Evolutionary conservation across 176 grass and related monocot species (phyloP).

Genomic region (Raddia distichophylla): DNA sequence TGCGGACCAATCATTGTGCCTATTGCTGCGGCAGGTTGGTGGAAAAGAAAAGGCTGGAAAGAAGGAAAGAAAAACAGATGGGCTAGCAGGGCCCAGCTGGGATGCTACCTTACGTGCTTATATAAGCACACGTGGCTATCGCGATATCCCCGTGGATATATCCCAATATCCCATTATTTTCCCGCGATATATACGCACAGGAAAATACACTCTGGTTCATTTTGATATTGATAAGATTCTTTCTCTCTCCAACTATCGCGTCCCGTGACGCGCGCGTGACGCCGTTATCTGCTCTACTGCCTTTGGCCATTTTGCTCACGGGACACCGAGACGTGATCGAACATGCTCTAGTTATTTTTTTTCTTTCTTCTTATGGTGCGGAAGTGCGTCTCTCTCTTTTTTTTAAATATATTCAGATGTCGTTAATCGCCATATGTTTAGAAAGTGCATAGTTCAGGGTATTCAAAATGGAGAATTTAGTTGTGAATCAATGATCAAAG

Average conservation of each 20-base stretch:
- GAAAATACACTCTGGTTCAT: constrained; percentile 20
- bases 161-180: constrained; percentile 4
- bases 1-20: constrained; percentile 34
- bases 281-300: background rate
- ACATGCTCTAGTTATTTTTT: background rate
- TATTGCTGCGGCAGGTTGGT: constrained; percentile 7
- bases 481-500: too few relatives aligned
- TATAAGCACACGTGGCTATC: constrained; percentile 42
- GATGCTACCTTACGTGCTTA: constrained; percentile 30
- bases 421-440: too few relatives aligned
- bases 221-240: constrained; percentile 9
- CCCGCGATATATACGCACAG: constrained; percentile 10
- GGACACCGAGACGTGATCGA: background rate
- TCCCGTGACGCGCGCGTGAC: constrained; percentile 43
- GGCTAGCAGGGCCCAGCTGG: background rate
- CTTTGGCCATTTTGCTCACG: background rate
- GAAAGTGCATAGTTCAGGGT: too few relatives aligned
- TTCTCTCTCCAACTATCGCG: background rate
- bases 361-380: background rate
- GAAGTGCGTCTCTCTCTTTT: too few relatives aligned
- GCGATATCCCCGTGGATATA: background rate
- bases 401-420: too few relatives aligned
- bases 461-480: too few relatives aligned
- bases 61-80: background rate
- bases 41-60: background rate